Base-by-base conservation (phyloP, 352 stramenopile species). In the Phytophthora lateralis region DNA sequence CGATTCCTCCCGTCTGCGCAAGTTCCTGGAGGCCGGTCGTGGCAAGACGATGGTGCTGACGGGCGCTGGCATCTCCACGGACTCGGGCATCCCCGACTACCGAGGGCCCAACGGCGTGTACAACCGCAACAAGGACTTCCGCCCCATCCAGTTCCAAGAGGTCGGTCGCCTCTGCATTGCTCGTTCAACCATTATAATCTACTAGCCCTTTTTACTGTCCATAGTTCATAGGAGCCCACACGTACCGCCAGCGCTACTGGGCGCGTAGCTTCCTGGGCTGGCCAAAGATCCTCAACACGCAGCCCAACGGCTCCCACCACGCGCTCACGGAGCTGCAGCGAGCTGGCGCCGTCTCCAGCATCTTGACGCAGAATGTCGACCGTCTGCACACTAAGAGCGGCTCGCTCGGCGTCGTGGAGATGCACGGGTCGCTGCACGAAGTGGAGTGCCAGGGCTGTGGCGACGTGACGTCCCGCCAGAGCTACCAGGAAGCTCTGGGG, bases 291-390 rank as follows among this genome's bases (percentile, higher is more conserved):
- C 73, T 79, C 9, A 63, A 62, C 37, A 73, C 89, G 18, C 50
- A 82, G 58, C 89, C 93, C 8, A 99, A 99, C 66, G 60, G 55
- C 4, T 95, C 93, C 21, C 97, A 99, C 69, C 27, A 78, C 24
- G 90, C 93, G 14, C 55, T 99, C 8, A 88, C 97, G 2, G 50
- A 61, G 21, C 71, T 99, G 20, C 86, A 95, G 63, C 73, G 63
- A 12, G 45, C 42, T 11, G 64, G 60, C 0, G 58, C 79, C 2
- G 57, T 92, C 24, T 75, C 71, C 0, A 73, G 81, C 39, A 84
- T 99, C 18, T 79, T 99, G 32, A 99, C 97, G 11, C 97, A 99
- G 76, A 99, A 99, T 69, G 97, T 99, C n/a, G 97, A 99, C 71
- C 76, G 78, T 0, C 75, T 99, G 48, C 97, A 99, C 78, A 75